Evolutionary conservation across 1,284 basidiomycete species (phyloP), one percentile per base, ranked within the genome.

Genomic region (Tilletia caries): DNA sequence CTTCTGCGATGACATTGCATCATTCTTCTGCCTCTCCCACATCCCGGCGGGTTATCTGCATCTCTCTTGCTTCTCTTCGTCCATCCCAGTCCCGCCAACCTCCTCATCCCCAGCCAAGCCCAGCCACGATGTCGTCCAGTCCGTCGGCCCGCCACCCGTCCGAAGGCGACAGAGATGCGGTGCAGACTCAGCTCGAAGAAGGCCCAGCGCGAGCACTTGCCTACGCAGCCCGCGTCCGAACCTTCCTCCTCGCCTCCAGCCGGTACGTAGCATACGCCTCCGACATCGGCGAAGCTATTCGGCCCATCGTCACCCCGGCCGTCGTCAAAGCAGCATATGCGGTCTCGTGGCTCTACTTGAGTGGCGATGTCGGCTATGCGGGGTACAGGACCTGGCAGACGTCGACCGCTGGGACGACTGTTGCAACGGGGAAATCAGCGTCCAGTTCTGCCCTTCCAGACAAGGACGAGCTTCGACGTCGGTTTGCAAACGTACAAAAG

Each of bases 211-310:
- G 80, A 1, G 80, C 79, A 34, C 73, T 75, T 2, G 80, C 79
- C 13, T 82, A 80, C 64, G 71, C 75, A 0, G 73, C 73, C 66
- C 78, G 80, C 0, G 68, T 82, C 33, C 74, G 79, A 48, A 82
- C 79, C 13, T 72, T 79, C 41, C 67, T 78, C 20, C 33, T 70
- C 13, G 66, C 79, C 20, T 70, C 72, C 2, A 72, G 73, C 1
- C 72, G 80, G 5, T 81, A 79, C 48, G 70, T 77, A 8, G 81
- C 75, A 23, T 84, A 90, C 88, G 92, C 92, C 27, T 92, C 91
- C 84, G 93, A 96, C 81, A 86, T 96, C 41, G 94, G 94, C 69
- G 94, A 96, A 84, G 92, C 93, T 0, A 94, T 96, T 84, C 87
- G 93, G 34, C 93, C 93, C 1, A 88, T 95, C 46, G 91, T 95